These are phyloP conservation scores for Corchorus capsularis DNA, from an alignment of 345 rosid genomes.

Conservation along the genomic window DNA sequence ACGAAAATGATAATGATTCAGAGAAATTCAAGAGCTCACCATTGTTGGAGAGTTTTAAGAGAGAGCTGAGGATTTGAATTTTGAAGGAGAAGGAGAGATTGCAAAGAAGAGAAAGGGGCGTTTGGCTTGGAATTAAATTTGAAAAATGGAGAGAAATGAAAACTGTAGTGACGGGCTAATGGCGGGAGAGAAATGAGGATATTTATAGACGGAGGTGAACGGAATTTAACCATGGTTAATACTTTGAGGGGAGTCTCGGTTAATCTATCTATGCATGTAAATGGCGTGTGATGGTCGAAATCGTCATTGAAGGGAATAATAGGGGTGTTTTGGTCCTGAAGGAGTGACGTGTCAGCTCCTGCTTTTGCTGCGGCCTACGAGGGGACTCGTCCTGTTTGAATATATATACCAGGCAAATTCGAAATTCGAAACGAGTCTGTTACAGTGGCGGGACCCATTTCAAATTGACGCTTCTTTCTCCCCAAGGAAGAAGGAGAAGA, in stretches of 20 bases:
- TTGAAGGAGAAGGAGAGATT: conserved; percentile 3
- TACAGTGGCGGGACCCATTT: too few species aligned
- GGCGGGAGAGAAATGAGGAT: conserved; percentile 34
- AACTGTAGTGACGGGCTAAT: not conserved
- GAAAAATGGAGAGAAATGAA: conserved; percentile 19
- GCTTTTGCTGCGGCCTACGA: too few species aligned
- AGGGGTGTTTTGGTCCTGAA: not conserved
- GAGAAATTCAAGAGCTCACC: conserved; percentile 44
- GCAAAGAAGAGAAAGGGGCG: conserved; percentile 13
- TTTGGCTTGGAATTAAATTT: conserved; percentile 28
- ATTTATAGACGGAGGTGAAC: conserved; percentile 18
- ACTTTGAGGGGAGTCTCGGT: not conserved
- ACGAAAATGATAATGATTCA: conserved; percentile 12
- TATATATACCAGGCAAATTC: too few species aligned
- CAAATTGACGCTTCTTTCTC: too few species aligned
- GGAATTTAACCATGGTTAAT: conserved; percentile 25
- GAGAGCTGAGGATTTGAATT: conserved; percentile 1
- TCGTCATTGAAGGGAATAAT: not conserved
- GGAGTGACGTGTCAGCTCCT: not conserved
- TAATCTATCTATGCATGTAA: not conserved
- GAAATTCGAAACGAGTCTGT: too few species aligned
- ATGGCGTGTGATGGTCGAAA: not conserved
- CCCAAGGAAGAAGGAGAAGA: too few species aligned
- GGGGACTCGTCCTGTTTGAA: too few species aligned
- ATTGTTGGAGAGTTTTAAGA: conserved; percentile 34